Conservation (phyloP, 148 eudicot genomes). For the Bassia scoparia region DNA sequence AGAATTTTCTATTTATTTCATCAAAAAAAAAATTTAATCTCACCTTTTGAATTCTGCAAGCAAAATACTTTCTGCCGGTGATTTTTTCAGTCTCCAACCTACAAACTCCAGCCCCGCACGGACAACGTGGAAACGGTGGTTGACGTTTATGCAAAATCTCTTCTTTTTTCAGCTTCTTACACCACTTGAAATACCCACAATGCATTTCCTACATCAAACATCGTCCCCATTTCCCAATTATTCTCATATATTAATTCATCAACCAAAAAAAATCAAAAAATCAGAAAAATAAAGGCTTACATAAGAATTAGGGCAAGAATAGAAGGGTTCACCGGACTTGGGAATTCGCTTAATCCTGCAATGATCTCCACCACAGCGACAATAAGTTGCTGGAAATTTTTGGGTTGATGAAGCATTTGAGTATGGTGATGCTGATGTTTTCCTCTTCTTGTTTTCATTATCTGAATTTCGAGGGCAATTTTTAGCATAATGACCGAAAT, state of each 20-base stretch:
- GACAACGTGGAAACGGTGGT: conserved; percentile 6
- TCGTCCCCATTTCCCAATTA: background rate
- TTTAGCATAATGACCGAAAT: background rate
- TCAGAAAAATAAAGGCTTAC: background rate
- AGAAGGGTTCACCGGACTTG: background rate
- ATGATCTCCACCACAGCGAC: background rate
- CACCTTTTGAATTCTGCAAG: conserved; percentile 11
- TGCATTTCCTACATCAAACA: background rate
- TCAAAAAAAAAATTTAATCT: background rate
- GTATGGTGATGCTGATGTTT: background rate
- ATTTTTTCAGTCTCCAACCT: background rate
- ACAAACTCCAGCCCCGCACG: conserved; percentile 20
- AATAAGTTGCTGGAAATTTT: background rate
- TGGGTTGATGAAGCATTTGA: background rate
- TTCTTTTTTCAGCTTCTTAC: background rate
- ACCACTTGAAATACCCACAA: background rate
- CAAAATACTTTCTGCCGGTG: conserved; percentile 10
- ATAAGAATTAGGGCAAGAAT: background rate
- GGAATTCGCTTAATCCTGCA: background rate
- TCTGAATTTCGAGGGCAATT: background rate
- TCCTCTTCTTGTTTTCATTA: background rate
- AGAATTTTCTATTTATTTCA: background rate
- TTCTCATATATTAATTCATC: background rate
- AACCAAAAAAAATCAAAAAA: background rate
- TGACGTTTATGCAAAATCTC: background rate